Evolutionary conservation across 768 basidiomycete genomes (phyloP), one percentile per base, ranked within the genome.

Genomic region (Tricholoma terreum): DNA sequence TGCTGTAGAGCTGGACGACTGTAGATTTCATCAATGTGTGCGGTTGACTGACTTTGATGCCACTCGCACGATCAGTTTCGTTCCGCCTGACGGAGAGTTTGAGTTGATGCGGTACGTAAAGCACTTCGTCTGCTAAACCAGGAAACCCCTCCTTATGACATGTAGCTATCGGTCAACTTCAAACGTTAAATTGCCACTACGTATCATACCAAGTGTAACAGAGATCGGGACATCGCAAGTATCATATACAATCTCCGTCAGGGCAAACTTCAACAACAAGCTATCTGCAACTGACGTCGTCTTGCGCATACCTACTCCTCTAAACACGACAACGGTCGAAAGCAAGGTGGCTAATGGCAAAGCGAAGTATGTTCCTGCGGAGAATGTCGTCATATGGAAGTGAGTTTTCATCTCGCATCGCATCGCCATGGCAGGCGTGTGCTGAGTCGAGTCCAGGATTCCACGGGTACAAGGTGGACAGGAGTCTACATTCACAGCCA

Each of bases 321-420:
- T 98, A 54, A 99, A 98, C 65, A 92, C 97, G 9, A 95, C 94
- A 0, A 84, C 79, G 4, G 94, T 94, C 4, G 92, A 96, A 54
- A 94, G 92, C 72, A 97, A 98, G 69, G 92, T 91, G 2, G 85
- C 85, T 1, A 84, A 80, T 35, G 97, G 97, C 1, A 99, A 99
- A 76, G 97, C 95, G 2, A 99, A 99, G 71, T 99, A 98, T 66
- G 89, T 89, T 3, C 96, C 97, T 1, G 92, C 84, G 0, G 97
- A 99, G 74, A 99, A 99, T 61, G 83, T 96, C 27, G 90, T 98
- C 48, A 80, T 98, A 5, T 99, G 97, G 97, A 98, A 98, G 97
- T 97, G 71, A 65, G 96, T 80, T 15, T 4, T 43, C 9, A 24
- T 33, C 22, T 58, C 45, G 42, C 21, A 36, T 14, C 33, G n/a